These are phyloP conservation scores for Termitomyces sp. DNA, from an alignment of 768 basidiomycete species.

Conservation along the genomic window DNA sequence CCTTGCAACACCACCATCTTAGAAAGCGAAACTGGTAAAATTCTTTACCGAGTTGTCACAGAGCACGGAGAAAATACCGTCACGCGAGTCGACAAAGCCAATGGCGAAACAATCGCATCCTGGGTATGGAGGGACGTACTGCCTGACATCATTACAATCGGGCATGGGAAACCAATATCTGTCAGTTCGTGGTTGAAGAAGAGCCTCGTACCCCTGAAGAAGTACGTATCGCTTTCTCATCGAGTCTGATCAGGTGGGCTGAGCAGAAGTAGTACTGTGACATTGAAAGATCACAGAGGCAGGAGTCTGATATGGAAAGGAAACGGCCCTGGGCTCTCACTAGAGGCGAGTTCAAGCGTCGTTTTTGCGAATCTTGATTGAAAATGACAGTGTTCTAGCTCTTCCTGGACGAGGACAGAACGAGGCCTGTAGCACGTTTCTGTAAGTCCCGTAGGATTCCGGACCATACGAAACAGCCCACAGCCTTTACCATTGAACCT, in stretches of 20 bases:
- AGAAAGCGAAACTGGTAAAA: constrained; percentile 24
- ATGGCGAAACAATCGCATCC: constrained; percentile 30
- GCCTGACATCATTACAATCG: constrained; percentile 35
- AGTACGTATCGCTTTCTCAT: constrained; percentile 21
- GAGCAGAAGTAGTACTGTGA: constrained; percentile 26
- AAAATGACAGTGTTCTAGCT: constrained; percentile 22
- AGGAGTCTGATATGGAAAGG: constrained; percentile 41
- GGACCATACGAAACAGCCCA: constrained; percentile 18
- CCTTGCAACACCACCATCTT: constrained; percentile 37
- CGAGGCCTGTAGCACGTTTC: constrained; percentile 33
- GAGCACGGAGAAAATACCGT: constrained; percentile 24
- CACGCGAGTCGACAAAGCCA: constrained; percentile 29
- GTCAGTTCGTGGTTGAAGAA: constrained; percentile 36
- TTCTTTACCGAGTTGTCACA: constrained; percentile 33
- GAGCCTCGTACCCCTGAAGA: constrained; percentile 28
- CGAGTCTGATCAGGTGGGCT: neutral
- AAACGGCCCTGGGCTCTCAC: constrained; percentile 26
- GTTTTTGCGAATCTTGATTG: neutral
- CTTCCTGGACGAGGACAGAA: constrained; percentile 29
- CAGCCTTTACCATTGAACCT: constrained; percentile 13
- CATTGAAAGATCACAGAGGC: constrained; percentile 28
- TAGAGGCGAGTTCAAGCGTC: constrained; percentile 24
- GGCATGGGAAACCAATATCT: constrained; percentile 18
- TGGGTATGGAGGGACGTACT: constrained; percentile 36
- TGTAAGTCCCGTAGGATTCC: constrained; percentile 20